These are phyloP conservation scores for Beta vulgaris DNA, from an alignment of 148 eudicot species.

Conservation along the genomic window DNA sequence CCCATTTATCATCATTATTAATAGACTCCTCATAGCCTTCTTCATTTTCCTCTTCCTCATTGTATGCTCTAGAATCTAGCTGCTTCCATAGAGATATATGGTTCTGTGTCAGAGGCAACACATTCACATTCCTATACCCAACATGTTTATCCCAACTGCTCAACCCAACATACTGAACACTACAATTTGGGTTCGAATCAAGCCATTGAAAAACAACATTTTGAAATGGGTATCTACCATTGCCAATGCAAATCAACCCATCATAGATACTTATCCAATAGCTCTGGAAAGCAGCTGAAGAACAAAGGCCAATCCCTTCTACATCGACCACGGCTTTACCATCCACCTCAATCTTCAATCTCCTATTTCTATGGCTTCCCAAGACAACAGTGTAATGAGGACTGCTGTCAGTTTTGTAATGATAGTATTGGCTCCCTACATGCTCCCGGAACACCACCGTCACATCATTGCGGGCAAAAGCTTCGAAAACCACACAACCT, in stretches of 20 bases:
- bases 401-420: constrained; percentile 83
- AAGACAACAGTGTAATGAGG: constrained; percentile 93
- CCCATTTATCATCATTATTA: constrained; percentile 47
- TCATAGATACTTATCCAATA: constrained; percentile 94
- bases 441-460: constrained; percentile 88
- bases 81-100: constrained; percentile 88
- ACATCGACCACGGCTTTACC: constrained; percentile 85
- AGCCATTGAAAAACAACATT: constrained; percentile 94
- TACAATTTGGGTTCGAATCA: constrained; percentile 77
- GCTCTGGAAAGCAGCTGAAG: constrained; percentile 79
- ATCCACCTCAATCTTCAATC: constrained; percentile 76
- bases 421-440: constrained; percentile 86
- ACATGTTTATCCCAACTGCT: constrained; percentile 99
- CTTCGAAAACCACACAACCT: constrained; percentile 93
- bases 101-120: constrained; percentile 72
- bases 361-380: constrained; percentile 83
- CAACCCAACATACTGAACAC: constrained; percentile 86
- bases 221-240: constrained; percentile 93
- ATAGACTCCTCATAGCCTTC: constrained; percentile 49
- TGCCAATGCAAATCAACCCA: constrained; percentile 89
- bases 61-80: constrained; percentile 52
- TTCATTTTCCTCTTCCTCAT: constrained; percentile 45
- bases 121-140: constrained; percentile 87
- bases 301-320: constrained; percentile 72
- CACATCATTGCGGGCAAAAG: constrained; percentile 87